Evolutionary conservation across 352 stramenopile genomes (phyloP).

Genomic region (Blastocystis hominis): DNA sequence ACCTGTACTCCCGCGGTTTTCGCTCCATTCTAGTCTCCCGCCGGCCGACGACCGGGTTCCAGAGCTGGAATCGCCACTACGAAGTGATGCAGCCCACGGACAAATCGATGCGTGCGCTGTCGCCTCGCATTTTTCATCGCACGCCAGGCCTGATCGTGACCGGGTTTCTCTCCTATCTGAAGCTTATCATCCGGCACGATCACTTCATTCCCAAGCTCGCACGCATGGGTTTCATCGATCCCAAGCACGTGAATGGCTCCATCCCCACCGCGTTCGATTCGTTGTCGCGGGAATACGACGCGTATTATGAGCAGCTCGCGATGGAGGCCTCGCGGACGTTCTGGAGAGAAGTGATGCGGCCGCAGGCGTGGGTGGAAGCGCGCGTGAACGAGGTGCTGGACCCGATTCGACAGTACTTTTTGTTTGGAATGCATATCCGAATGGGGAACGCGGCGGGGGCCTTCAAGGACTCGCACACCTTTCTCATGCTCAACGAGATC

Average conservation of each 20-base stretch:
- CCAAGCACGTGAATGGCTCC: not conserved
- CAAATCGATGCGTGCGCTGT: not conserved
- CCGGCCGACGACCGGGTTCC: not conserved
- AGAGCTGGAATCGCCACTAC: constrained; percentile 20
- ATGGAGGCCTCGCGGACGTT: not conserved
- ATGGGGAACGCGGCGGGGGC: not conserved
- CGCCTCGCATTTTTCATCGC: not conserved
- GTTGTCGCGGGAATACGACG: not conserved
- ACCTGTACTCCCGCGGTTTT: not conserved
- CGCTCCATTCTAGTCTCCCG: not conserved
- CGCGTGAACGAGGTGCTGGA: not conserved
- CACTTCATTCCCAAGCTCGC: constrained; percentile 3
- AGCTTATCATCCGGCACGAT: constrained; percentile 11
- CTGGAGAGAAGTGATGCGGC: not conserved
- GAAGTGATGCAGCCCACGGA: constrained; percentile 4
- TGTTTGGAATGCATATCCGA: constrained; percentile 12
- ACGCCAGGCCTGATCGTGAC: not conserved
- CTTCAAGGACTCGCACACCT: constrained; percentile 28
- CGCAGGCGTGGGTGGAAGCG: not conserved
- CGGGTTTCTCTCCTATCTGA: not conserved
- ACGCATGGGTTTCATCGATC: constrained; percentile 6
- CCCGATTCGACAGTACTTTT: not conserved
- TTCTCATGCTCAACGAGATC: not conserved
- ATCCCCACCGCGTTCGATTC: not conserved
- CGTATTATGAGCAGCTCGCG: not conserved